Conservation (phyloP, 441 rosid genomes). For the Viola pubescens region DNA sequence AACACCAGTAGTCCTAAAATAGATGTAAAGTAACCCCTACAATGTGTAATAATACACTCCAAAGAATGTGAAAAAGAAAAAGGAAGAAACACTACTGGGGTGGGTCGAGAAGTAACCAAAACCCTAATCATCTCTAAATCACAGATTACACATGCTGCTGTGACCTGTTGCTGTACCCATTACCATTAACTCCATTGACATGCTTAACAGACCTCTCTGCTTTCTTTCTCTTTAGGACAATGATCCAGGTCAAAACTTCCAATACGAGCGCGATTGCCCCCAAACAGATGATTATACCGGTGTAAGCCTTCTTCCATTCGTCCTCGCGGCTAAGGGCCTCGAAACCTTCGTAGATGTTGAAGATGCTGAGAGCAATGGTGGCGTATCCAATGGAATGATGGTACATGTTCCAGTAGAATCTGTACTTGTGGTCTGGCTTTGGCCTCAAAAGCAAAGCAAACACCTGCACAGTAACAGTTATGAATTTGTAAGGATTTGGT, state of each 20-base stretch:
- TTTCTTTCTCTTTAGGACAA: constrained; percentile 34
- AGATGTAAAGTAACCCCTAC: not conserved
- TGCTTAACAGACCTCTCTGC: constrained; percentile 12
- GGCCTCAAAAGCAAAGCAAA: constrained; percentile 47
- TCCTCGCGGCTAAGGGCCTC: constrained; percentile 31
- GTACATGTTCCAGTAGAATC: constrained; percentile 53
- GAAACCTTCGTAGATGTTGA: constrained; percentile 47
- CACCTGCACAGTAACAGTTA: constrained; percentile 16
- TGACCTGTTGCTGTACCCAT: constrained; percentile 17
- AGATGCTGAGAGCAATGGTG: constrained; percentile 29
- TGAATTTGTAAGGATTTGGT: not conserved
- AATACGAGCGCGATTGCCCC: constrained; percentile 24
- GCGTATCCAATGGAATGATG: constrained; percentile 44
- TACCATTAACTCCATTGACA: constrained; percentile 21
- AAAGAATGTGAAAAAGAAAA: not conserved
- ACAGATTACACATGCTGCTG: constrained; percentile 5
- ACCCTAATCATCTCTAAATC: not conserved
- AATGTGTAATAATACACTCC: not conserved
- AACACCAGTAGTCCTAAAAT: not conserved
- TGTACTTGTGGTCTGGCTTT: constrained; percentile 45
- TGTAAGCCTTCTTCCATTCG: constrained; percentile 39
- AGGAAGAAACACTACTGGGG: not conserved
- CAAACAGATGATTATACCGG: constrained; percentile 24
- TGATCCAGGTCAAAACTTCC: constrained; percentile 35
- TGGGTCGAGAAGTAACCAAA: not conserved